These are phyloP conservation scores for Acacia confusa DNA, from an alignment of 306 rosid species.

Conservation along the genomic window DNA sequence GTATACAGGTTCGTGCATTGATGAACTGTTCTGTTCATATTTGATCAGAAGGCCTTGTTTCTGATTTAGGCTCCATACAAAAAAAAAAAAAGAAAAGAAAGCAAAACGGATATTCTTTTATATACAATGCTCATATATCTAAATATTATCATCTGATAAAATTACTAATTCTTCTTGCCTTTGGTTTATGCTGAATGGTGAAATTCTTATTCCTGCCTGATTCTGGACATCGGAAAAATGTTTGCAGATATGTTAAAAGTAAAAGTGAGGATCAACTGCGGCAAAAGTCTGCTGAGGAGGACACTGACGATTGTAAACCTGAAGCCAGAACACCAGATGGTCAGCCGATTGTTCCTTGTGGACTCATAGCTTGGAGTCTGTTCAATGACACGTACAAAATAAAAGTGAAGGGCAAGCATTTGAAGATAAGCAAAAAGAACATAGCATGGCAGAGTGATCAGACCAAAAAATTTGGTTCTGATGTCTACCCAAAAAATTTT, in stretches of 20 bases:
- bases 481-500: constrained; percentile 79
- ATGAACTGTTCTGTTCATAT: background rate
- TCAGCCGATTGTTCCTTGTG: constrained; percentile 77
- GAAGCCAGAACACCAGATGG: constrained; percentile 38
- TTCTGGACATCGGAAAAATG: constrained; percentile 20
- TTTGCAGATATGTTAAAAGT: constrained; percentile 72
- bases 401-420: constrained; percentile 43
- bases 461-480: constrained; percentile 59
- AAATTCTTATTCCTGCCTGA: constrained; percentile 26
- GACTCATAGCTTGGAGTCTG: constrained; percentile 90
- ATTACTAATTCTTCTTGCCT: background rate
- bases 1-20: constrained; percentile 1
- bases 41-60: background rate
- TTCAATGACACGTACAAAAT: constrained; percentile 81
- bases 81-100: background rate
- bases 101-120: background rate
- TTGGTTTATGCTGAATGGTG: background rate
- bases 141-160: background rate
- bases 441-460: constrained; percentile 88
- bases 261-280: constrained; percentile 63
- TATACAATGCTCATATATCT: background rate
- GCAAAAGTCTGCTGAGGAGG: constrained; percentile 32
- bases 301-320: constrained; percentile 44
- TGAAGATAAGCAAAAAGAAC: constrained; percentile 68
- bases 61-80: background rate